A percentile compares a stretch with the other conserved stretches of the same genome.
phyloP scores from a whole-genome alignment of 768 basidiomycete genomes.

The Suillus occidentalis region DNA sequence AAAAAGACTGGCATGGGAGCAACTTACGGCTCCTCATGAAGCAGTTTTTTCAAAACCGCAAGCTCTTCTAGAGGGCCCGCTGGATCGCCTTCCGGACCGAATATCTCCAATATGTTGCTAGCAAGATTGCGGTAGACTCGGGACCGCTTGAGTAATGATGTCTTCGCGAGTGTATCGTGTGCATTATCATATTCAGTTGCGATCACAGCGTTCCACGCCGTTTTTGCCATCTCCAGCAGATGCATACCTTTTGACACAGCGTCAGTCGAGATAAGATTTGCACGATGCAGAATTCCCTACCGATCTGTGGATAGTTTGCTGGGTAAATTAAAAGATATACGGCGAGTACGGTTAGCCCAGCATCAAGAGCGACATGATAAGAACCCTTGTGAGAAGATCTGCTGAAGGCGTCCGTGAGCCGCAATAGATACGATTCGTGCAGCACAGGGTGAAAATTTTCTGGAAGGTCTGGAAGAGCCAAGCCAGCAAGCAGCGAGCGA shows the following conservation, averaged over 20 bases:
- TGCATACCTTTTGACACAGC: constrained; percentile 59
- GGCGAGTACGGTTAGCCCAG: constrained; percentile 59
- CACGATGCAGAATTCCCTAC: constrained; percentile 37
- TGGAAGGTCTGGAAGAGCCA: constrained; percentile 26
- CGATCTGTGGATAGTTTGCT: constrained; percentile 78
- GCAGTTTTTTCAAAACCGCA: constrained; percentile 40
- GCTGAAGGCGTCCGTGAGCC: constrained; percentile 64
- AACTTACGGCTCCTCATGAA: constrained; percentile 22
- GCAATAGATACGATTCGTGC: constrained; percentile 57
- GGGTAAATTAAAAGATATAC: constrained; percentile 74
- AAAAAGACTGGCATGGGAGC: background rate
- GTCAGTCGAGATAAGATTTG: background rate
- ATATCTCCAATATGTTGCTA: constrained; percentile 40
- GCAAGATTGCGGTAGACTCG: constrained; percentile 42
- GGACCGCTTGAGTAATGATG: constrained; percentile 29
- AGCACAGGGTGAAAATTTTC: constrained; percentile 37
- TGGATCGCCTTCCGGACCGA: constrained; percentile 64
- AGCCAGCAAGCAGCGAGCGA: constrained; percentile 9
- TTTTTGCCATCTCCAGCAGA: constrained; percentile 72
- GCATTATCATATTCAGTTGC: constrained; percentile 25
- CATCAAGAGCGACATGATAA: constrained; percentile 49
- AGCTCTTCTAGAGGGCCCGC: constrained; percentile 61
- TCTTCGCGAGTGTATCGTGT: constrained; percentile 11
- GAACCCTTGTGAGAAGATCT: constrained; percentile 66
- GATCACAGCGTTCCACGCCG: constrained; percentile 66